Evolutionary conservation across 371 early-diverging fungal genomes (phyloP).

Genomic region (Mucor saturninus): DNA sequence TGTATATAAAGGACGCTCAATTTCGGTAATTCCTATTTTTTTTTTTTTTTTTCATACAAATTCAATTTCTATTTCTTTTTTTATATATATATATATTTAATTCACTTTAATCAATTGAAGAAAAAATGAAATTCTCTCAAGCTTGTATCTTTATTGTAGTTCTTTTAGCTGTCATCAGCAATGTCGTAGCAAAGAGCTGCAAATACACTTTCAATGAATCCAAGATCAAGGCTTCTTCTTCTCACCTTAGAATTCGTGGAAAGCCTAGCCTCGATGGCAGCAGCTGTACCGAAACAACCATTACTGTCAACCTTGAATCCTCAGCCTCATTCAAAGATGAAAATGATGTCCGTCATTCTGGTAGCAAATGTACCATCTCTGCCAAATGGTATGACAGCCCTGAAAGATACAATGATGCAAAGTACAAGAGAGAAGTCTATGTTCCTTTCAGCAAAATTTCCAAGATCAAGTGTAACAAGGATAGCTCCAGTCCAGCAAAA

Average conservation of each 20-base stretch:
- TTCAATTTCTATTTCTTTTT: conserved; percentile 5
- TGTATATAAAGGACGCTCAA: conserved; percentile 4
- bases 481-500: conserved; percentile 5
- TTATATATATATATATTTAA: not conserved
- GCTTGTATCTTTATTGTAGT: conserved; percentile 12
- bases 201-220: conserved; percentile 15
- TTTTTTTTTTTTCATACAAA: conserved; percentile 4
- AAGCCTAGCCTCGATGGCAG: conserved; percentile 7
- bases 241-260: conserved; percentile 27
- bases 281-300: conserved; percentile 15
- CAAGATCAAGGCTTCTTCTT: conserved; percentile 13
- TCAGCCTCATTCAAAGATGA: conserved; percentile 9
- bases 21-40: not conserved
- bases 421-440: conserved; percentile 16
- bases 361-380: conserved; percentile 19
- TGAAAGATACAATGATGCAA: not conserved
- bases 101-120: not conserved
- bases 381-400: conserved; percentile 25
- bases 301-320: conserved; percentile 12
- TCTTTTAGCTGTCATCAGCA: conserved; percentile 14
- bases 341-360: conserved; percentile 10
- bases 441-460: conserved; percentile 14
- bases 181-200: conserved; percentile 16
- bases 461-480: conserved; percentile 19
- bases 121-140: conserved; percentile 18